Evolutionary conservation across 2,329 filamentous ascomycete species (phyloP).

Genomic region (Plenodomus lindquistii): DNA sequence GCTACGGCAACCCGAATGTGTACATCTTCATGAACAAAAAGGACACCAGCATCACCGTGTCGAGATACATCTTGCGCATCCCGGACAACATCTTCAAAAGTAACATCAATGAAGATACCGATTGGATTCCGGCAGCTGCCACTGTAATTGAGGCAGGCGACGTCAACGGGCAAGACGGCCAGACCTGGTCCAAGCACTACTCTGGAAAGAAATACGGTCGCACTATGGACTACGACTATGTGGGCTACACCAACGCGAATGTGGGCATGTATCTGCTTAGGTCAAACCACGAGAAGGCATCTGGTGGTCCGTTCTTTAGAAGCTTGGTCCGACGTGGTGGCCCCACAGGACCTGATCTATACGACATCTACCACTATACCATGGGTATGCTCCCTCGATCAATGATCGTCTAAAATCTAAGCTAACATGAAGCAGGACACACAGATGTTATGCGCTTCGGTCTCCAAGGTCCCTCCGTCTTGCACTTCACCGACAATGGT

Average conservation of each 20-base stretch:
- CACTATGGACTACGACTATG: conserved; percentile 46
- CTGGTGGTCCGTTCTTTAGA: conserved; percentile 45
- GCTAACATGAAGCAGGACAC: conserved; percentile 23
- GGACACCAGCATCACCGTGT: conserved; percentile 45
- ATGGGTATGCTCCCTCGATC: conserved; percentile 38
- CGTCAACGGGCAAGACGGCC: conserved; percentile 20
- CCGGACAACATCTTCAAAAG: conserved; percentile 32
- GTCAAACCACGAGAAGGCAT: conserved; percentile 50
- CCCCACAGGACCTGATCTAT: conserved; percentile 45
- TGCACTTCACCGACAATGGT: conserved; percentile 46
- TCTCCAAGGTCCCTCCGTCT: conserved; percentile 48
- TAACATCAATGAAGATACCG: conserved; percentile 39
- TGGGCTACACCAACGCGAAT: conserved; percentile 43
- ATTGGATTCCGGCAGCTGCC: conserved; percentile 27
- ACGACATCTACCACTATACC: conserved; percentile 51
- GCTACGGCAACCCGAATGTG: conserved; percentile 61
- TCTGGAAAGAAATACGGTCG: conserved; percentile 46
- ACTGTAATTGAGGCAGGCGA: conserved; percentile 25
- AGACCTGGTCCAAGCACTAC: conserved; percentile 50
- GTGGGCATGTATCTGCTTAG: conserved; percentile 47
- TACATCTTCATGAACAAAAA: conserved; percentile 52
- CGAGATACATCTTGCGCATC: conserved; percentile 43
- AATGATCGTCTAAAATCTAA: neutral
- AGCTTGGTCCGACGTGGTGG: conserved; percentile 45
- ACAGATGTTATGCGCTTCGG: conserved; percentile 49